phyloP scores from a whole-genome alignment of 139 green algal species.

The Auxenochlorella protothecoides region DNA sequence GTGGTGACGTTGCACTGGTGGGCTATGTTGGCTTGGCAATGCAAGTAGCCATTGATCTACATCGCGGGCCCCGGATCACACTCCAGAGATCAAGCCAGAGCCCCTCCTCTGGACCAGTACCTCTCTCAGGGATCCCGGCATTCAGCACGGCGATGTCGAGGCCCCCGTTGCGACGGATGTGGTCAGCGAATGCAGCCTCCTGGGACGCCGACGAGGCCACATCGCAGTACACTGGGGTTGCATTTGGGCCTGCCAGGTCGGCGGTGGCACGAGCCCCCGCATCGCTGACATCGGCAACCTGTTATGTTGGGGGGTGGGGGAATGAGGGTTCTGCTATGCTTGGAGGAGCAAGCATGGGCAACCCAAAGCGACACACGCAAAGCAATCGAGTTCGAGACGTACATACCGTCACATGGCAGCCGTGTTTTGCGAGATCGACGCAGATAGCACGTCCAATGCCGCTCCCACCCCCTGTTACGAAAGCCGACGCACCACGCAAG shows the following conservation, averaged over 20 bases:
- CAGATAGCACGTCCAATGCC: too few species aligned
- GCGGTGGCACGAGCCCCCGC: neutral
- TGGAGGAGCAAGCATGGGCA: neutral
- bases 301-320: neutral
- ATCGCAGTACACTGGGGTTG: slow-evolving; percentile 14
- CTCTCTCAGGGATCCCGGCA: slow-evolving; percentile 60
- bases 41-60: too few species aligned
- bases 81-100: too few species aligned
- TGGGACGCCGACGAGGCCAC: slow-evolving; percentile 29
- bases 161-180: slow-evolving; percentile 25
- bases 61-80: too few species aligned
- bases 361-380: neutral
- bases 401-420: too few species aligned
- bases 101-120: slow-evolving; percentile 2
- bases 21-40: too few species aligned
- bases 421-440: too few species aligned
- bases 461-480: too few species aligned
- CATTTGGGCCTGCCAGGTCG: slow-evolving; percentile 3
- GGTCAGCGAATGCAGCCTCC: slow-evolving; percentile 26
- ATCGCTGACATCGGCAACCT: slow-evolving; percentile 12
- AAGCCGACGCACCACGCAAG: too few species aligned
- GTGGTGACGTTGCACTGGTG: too few species aligned
- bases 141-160: slow-evolving; percentile 59
- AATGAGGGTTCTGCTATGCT: slow-evolving; percentile 9
- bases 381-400: neutral